phyloP scores from a whole-genome alignment of 2,329 filamentous ascomycete species.

The Ceratocystis alfenasii region DNA sequence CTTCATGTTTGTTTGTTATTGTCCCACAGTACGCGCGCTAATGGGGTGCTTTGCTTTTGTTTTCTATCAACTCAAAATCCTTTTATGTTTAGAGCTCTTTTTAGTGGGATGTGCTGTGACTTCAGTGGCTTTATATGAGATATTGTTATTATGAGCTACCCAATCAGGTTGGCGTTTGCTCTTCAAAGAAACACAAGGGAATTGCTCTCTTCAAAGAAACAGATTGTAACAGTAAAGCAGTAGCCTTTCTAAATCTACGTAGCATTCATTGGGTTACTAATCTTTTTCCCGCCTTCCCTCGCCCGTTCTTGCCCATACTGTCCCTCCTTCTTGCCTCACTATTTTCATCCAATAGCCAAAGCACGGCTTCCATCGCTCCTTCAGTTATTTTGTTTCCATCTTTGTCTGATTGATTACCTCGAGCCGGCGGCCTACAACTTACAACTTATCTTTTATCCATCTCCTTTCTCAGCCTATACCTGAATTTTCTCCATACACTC shows the following conservation, averaged over 20 bases:
- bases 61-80: neutral
- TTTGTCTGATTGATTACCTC: neutral
- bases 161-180: neutral
- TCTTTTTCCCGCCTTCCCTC: neutral
- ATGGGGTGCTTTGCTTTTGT: neutral
- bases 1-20: neutral
- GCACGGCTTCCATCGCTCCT: neutral
- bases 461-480: neutral
- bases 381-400: neutral
- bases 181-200: too few relatives aligned
- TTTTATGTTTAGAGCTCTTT: neutral
- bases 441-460: neutral
- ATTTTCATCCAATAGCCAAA: constrained; percentile 5
- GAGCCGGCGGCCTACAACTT: too few relatives aligned
- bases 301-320: neutral
- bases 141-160: neutral
- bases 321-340: neutral
- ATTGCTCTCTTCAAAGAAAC: neutral
- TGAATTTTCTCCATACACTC: neutral
- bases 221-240: neutral
- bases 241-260: neutral
- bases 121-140: neutral
- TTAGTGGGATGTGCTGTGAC: neutral
- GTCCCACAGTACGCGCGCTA: neutral
- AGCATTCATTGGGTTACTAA: neutral